Conservation (phyloP, 176 grass and related monocot species). For the Eleusine coracana region DNA sequence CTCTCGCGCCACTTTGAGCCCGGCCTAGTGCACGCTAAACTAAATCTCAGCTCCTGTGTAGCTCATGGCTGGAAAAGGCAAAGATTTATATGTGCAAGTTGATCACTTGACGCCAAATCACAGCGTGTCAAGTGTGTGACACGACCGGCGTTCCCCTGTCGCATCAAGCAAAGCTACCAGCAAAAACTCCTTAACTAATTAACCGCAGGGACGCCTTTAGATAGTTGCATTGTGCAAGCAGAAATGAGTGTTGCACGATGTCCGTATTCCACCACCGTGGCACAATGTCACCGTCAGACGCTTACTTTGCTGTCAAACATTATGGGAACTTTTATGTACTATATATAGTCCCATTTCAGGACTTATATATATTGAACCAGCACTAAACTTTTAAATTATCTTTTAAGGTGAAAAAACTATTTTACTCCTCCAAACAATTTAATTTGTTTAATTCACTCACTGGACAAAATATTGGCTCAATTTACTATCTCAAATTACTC, state of each 20-base stretch:
- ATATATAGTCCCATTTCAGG: background rate
- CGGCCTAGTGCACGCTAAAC: background rate
- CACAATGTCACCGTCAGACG: background rate
- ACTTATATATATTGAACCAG: too few relatives aligned
- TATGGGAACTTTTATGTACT: background rate
- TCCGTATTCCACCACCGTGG: background rate
- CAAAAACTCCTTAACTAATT: background rate
- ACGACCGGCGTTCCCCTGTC: background rate
- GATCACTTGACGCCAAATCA: slow-evolving; percentile 41
- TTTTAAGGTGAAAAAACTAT: too few relatives aligned
- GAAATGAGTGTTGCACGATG: background rate
- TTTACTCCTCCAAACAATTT: too few relatives aligned
- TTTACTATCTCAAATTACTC: too few relatives aligned
- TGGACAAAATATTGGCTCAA: too few relatives aligned
- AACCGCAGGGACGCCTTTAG: background rate
- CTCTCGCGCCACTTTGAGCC: slow-evolving; percentile 25
- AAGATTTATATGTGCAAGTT: slow-evolving; percentile 37
- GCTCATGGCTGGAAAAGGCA: background rate
- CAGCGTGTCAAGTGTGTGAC: slow-evolving; percentile 26
- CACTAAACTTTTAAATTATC: too few relatives aligned
- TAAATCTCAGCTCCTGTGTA: background rate
- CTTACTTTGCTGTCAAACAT: background rate
- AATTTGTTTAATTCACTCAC: too few relatives aligned
- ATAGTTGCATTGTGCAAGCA: background rate
- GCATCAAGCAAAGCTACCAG: slow-evolving; percentile 4